phyloP scores from a whole-genome alignment of 176 grass and related monocot species.

The Guadua angustifolia region DNA sequence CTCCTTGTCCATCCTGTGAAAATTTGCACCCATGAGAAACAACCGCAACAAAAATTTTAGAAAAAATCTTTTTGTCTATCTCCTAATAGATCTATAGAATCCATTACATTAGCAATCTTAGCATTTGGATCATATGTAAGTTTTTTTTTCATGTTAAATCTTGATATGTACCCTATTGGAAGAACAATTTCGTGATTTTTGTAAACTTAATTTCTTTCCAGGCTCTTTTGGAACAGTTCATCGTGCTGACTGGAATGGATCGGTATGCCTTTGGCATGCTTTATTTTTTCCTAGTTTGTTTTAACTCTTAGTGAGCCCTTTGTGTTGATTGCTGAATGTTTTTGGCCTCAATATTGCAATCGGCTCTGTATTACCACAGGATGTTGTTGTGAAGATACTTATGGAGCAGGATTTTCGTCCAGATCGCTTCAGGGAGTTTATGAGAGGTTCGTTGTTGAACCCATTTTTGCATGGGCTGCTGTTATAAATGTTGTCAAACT shows the following conservation, averaged over 20 bases:
- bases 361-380: slow-evolving; percentile 53
- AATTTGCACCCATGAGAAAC: slow-evolving; percentile 17
- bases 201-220: slow-evolving; percentile 48
- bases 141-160: slow-evolving; percentile 28
- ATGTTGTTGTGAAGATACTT: slow-evolving; percentile 98
- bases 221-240: slow-evolving; percentile 98
- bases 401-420: slow-evolving; percentile 99
- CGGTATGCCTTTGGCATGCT: slow-evolving; percentile 66
- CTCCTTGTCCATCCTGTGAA: slow-evolving; percentile 31
- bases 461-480: background rate
- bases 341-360: slow-evolving; percentile 9
- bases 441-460: slow-evolving; percentile 78
- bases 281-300: background rate
- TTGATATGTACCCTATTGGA: slow-evolving; percentile 28
- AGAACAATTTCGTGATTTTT: slow-evolving; percentile 23
- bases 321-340: background rate
- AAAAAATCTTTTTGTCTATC: background rate
- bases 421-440: slow-evolving; percentile 82
- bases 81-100: slow-evolving; percentile 3
- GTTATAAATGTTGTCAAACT: background rate
- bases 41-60: background rate
- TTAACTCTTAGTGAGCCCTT: background rate
- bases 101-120: slow-evolving; percentile 18
- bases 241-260: slow-evolving; percentile 99
- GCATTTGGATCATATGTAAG: slow-evolving; percentile 13